Evolutionary conservation across 306 rosid species (phyloP).

Genomic region (Ammopiptanthus mongolicus): DNA sequence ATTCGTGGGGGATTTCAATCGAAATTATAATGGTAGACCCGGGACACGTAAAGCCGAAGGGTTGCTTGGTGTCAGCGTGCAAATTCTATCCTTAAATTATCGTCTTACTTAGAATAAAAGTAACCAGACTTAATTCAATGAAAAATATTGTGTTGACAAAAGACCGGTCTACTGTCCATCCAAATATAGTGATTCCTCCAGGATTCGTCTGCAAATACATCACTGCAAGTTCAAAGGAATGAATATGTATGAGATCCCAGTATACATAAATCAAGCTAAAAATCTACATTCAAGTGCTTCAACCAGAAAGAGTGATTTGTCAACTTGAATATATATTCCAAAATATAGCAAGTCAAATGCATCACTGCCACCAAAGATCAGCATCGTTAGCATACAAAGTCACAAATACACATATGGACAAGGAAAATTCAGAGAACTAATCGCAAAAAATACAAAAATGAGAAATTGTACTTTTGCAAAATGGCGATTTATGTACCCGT

Average conservation of each 20-base stretch:
- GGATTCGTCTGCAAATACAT: constrained; percentile 75
- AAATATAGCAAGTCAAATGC: neutral
- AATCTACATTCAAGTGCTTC: neutral
- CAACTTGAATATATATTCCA: neutral
- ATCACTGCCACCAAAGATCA: neutral
- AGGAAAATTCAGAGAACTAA: constrained; percentile 1
- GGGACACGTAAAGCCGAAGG: neutral
- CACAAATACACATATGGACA: neutral
- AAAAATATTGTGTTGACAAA: constrained; percentile 78
- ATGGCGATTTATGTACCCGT: neutral
- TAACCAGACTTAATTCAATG: constrained; percentile 57
- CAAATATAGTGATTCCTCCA: constrained; percentile 81
- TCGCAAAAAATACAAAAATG: too few relatives aligned
- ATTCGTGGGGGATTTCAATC: neutral
- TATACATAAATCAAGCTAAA: neutral
- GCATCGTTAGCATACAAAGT: neutral
- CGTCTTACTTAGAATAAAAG: constrained; percentile 68
- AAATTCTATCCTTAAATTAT: constrained; percentile 24
- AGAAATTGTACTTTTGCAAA: too few relatives aligned
- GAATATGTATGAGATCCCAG: neutral
- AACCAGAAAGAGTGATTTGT: neutral
- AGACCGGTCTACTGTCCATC: constrained; percentile 75
- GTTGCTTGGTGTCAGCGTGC: neutral
- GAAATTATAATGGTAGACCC: neutral
- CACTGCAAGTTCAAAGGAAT: constrained; percentile 45